Evolutionary conservation across 352 stramenopile species (phyloP).

Genomic region (Thalassiosira delicatula): DNA sequence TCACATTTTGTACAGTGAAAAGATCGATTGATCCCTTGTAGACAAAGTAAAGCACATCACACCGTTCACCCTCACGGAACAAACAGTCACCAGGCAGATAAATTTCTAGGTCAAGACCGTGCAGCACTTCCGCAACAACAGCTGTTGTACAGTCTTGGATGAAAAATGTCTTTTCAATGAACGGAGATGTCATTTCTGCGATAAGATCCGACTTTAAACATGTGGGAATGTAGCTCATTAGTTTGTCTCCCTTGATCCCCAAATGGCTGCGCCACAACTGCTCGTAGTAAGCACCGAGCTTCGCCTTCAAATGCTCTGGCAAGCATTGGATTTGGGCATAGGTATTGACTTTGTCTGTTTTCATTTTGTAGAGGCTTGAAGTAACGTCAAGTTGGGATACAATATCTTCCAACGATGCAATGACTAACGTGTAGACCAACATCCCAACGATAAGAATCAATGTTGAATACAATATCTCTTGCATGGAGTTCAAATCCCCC

Average conservation of each 20-base stretch:
- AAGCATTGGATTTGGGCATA: slow-evolving; percentile 63
- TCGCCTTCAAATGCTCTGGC: slow-evolving; percentile 53
- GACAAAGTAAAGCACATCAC: slow-evolving; percentile 61
- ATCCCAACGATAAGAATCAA: slow-evolving; percentile 69
- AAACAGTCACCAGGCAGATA: slow-evolving; percentile 65
- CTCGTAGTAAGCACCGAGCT: slow-evolving; percentile 68
- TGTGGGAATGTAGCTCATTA: slow-evolving; percentile 64
- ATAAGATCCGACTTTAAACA: slow-evolving; percentile 63
- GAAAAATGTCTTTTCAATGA: slow-evolving; percentile 64
- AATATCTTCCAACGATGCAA: slow-evolving; percentile 77
- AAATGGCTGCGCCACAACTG: slow-evolving; percentile 70
- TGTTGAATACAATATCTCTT: slow-evolving; percentile 73
- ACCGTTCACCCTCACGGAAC: slow-evolving; percentile 64
- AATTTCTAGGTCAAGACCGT: slow-evolving; percentile 61
- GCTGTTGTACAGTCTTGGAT: slow-evolving; percentile 58
- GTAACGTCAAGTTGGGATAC: slow-evolving; percentile 78
- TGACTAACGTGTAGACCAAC: slow-evolving; percentile 72
- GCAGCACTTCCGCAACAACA: slow-evolving; percentile 58
- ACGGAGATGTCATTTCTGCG: slow-evolving; percentile 50
- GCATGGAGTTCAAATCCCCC: slow-evolving; percentile 46
- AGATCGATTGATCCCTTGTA: slow-evolving; percentile 64
- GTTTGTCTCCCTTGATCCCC: slow-evolving; percentile 60
- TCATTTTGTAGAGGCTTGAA: slow-evolving; percentile 69
- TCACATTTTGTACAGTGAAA: slow-evolving; percentile 61
- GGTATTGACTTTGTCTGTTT: slow-evolving; percentile 59